Evolutionary conservation across 1,284 basidiomycete species (phyloP).

Genomic region (Grifola frondosa): DNA sequence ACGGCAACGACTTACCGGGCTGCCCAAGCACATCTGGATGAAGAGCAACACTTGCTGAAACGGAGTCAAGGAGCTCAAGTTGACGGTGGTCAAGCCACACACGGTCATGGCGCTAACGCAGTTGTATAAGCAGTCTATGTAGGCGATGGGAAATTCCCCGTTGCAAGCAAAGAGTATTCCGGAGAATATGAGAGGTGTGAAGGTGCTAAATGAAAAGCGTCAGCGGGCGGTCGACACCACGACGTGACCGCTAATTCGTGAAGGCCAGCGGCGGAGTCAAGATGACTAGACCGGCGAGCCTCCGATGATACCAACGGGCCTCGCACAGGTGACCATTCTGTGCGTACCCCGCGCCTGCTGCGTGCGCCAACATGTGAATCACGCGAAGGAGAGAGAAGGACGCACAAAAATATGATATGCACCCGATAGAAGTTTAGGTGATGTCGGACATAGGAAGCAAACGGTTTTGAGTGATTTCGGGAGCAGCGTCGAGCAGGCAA

Average conservation of each 20-base stretch:
- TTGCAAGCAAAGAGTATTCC: conserved; percentile 71
- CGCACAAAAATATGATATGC: conserved; percentile 57
- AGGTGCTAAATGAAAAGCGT: conserved; percentile 48
- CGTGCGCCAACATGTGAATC: neutral
- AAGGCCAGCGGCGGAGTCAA: neutral
- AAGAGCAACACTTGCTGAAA: conserved; percentile 78
- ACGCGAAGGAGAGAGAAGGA: conserved; percentile 6
- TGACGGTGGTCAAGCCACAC: conserved; percentile 71
- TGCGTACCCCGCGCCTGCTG: no score
- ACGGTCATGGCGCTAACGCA: conserved; percentile 77
- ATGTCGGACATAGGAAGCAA: conserved; percentile 29
- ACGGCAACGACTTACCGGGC: conserved; percentile 50
- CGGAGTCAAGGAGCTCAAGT: conserved; percentile 67
- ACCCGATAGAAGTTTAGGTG: conserved; percentile 73
- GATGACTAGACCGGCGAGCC: no score
- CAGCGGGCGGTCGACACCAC: neutral
- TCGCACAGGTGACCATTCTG: no score
- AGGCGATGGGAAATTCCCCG: conserved; percentile 58
- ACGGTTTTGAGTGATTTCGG: neutral
- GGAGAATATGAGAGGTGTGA: conserved; percentile 72
- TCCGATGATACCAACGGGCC: no score
- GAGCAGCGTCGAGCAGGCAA: conserved; percentile 4
- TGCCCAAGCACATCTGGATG: conserved; percentile 68
- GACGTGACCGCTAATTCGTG: neutral
- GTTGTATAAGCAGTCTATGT: conserved; percentile 74